Evolutionary conservation across 2,329 filamentous ascomycete genomes (phyloP), one percentile per base, ranked within the genome.

Genomic region (Eutypella sp.): DNA sequence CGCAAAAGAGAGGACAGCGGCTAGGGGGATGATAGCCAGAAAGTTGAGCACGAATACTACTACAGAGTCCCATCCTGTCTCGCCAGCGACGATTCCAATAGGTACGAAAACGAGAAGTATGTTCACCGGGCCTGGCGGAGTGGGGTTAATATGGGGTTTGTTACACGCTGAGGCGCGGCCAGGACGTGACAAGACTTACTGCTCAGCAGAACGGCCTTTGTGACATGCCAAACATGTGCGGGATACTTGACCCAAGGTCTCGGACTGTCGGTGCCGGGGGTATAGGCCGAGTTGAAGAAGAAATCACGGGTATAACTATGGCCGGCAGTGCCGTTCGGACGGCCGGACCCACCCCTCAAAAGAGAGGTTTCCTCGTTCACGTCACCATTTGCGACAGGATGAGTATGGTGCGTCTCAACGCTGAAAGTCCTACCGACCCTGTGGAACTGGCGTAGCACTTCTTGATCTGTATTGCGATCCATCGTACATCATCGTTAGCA

Each of bases 31-130:
- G 53, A 90, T 89, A 56, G 87, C 87, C 55, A 90, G 77, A 70
- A 90, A 90, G 70, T 91, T 91, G 63, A 90, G 76, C 41, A 81
- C 72, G 65, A 91, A 91, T 53, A 89, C 78, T 45, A 78, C 76
- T 10, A 82, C 79, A 1, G 87, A 76, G 58, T 75, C 73, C 82
- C 84, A 86, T 40, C 72, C 69, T 48, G 79, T 57, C 13, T 70
- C 67, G 48, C 85, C 86, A 48, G 85, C 81, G 44, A 82, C 59
- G 51, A 91, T 87, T 50, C 86, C 87, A 36, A 88, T 64, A 9
- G 87, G 86, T 8, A 90, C 87, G 59, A 84, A 82, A 49, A 89
- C 72, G 52, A 93, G 82, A 44, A 85, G 74, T 53, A 84, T 76
- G 63, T 91, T 92, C 62, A 82, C 73, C 63, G 78, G 79, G 55